Conservation (phyloP, 805 yeast species). For the Starmerella riodocensis region DNA sequence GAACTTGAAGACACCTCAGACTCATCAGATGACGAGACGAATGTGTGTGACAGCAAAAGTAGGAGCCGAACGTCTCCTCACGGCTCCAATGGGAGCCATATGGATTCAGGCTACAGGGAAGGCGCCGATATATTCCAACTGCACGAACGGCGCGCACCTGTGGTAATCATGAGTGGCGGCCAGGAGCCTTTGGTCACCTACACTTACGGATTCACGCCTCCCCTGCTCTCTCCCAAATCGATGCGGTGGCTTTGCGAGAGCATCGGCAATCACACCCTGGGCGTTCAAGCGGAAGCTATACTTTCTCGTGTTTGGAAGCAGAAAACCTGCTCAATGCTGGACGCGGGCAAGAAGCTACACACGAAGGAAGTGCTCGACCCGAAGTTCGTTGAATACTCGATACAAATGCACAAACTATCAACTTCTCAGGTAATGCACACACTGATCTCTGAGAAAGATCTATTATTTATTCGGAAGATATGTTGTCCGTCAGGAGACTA, state of each 20-base stretch:
- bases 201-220: slow-evolving; percentile 15
- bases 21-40: background rate
- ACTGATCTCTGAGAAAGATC: slow-evolving; percentile 8
- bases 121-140: slow-evolving; percentile 7
- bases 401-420: background rate
- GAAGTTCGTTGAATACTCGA: slow-evolving; percentile 3
- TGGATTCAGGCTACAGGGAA: too few relatives aligned
- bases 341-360: background rate
- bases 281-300: slow-evolving; percentile 8
- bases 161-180: slow-evolving; percentile 7
- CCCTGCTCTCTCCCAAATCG: slow-evolving; percentile 12
- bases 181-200: slow-evolving; percentile 11
- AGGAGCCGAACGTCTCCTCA: too few relatives aligned
- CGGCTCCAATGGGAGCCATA: too few relatives aligned
- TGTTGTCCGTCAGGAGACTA: slow-evolving; percentile 10
- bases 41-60: too few relatives aligned
- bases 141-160: slow-evolving; percentile 13
- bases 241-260: slow-evolving; percentile 16
- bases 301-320: slow-evolving; percentile 11
- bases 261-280: slow-evolving; percentile 13
- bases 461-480: slow-evolving; percentile 2
- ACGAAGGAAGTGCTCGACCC: slow-evolving; percentile 6
- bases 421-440: slow-evolving; percentile 1
- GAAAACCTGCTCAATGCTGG: slow-evolving; percentile 1
- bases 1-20: background rate